Base-by-base conservation (phyloP, 768 basidiomycete species). In the Pilatotrama ljubarskyi region DNA sequence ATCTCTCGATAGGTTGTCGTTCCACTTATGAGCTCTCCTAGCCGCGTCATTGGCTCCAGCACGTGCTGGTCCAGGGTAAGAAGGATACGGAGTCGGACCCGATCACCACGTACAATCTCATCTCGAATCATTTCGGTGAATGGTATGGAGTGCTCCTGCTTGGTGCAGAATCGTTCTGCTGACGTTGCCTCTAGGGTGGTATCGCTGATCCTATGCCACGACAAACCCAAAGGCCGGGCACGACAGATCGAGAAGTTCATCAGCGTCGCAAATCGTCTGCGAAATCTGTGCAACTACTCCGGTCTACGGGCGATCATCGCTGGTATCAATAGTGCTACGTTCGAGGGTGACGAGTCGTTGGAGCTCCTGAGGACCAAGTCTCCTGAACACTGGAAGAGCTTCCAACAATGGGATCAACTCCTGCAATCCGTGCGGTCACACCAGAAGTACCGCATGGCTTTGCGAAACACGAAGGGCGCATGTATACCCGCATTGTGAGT, bases 251-350 rank as follows among this genome's bases (percentile, higher is more conserved):
- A 97, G 70, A 92, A 92, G 69, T 87, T 98, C 59, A 86, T 94
- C 24, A 86, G 90, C 49, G 84, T 98, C 63, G 93, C 91, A 0
- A 82, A 85, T 58, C 84, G 84, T 55, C 80, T 99, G 41, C 87
- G 96, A 32, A 79, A 81, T 13, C 71, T 91, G 46, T 94, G 96
- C 74, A 98, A 99, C 71, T 98, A 97, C 72, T 93, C 94, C 35
- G 91, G 90, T 0, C 75, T 97, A 54, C 93, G 93, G 44, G 93
- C 95, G 10, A 86, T 98, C 65, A 87, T 98, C n/a, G 91, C 93
- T 26, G 96, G 95, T 5, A 91, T 98, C 74, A 90, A 91, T 67
- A 86, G 84, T 62, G 85, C 93, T 4, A 88, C 89, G 0, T 86
- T 89, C 63, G 80, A 87, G 48, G 90, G 90, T 7, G 87, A 89